phyloP scores from a whole-genome alignment of 2,329 filamentous ascomycete genomes.

The Elsinoe australis region DNA sequence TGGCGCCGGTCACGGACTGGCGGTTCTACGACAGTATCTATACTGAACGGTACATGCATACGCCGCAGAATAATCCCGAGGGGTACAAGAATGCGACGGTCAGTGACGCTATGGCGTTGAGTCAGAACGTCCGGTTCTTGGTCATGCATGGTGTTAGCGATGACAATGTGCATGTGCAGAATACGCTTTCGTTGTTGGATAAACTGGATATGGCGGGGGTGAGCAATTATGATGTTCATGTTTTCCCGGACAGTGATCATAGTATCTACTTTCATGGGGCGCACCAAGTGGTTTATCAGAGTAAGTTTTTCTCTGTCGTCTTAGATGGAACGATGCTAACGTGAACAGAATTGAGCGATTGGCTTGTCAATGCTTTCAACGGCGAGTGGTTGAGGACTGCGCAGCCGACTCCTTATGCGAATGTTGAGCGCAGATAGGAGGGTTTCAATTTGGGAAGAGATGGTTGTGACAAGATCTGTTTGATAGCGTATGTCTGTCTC shows the following conservation, averaged over 20 bases:
- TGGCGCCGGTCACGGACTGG: conserved; percentile 98
- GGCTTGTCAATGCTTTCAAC: conserved; percentile 96
- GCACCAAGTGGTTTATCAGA: conserved; percentile 84
- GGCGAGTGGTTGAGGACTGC: conserved; percentile 73
- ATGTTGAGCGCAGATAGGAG: conserved; percentile 20
- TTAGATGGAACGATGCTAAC: conserved; percentile 19
- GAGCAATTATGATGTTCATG: conserved; percentile 92
- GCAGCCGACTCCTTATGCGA: conserved; percentile 42
- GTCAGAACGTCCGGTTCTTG: conserved; percentile 74
- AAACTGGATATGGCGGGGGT: conserved; percentile 71
- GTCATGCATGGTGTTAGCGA: conserved; percentile 95
- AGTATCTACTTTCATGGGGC: conserved; percentile 92
- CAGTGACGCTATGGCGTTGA: conserved; percentile 63
- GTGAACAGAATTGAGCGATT: conserved; percentile 64
- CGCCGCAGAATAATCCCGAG: conserved; percentile 67
- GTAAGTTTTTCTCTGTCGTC: conserved; percentile 48
- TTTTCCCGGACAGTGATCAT: conserved; percentile 95
- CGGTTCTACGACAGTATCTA: conserved; percentile 89
- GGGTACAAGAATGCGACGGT: conserved; percentile 75
- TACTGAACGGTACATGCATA: conserved; percentile 96
- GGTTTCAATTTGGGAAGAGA: too few species aligned
- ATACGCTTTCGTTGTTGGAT: conserved; percentile 80
- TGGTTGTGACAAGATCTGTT: not conserved
- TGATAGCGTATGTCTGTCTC: too few species aligned
- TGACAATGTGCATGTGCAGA: conserved; percentile 97